A percentile compares a stretch with the other conserved stretches of the same genome.
phyloP scores from a whole-genome alignment of 2,329 filamentous ascomycete genomes.

The Monosporascus sp. region DNA sequence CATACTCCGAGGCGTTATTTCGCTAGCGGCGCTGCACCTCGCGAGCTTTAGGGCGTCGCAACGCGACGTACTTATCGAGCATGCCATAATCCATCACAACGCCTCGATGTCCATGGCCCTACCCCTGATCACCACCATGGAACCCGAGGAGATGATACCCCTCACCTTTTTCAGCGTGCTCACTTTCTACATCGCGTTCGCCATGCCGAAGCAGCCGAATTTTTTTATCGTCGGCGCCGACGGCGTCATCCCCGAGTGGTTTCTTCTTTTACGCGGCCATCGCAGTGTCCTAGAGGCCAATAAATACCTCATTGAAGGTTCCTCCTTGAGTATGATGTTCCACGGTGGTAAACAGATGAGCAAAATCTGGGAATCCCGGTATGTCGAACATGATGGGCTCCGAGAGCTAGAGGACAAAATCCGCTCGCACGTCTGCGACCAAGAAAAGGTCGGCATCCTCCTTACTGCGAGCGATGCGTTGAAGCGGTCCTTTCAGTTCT shows the following conservation, averaged over 20 bases:
- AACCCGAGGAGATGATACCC: conserved; percentile 26
- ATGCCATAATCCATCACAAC: conserved; percentile 31
- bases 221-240: conserved; percentile 31
- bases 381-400: conserved; percentile 15
- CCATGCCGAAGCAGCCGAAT: conserved; percentile 25
- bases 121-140: conserved; percentile 26
- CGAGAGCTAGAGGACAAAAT: conserved; percentile 15
- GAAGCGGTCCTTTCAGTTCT: conserved; percentile 15
- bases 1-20: conserved; percentile 43
- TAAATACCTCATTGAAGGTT: conserved; percentile 9
- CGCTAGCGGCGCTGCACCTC: conserved; percentile 44
- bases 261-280: conserved; percentile 30
- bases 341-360: conserved; percentile 16
- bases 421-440: conserved; percentile 4
- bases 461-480: conserved; percentile 9
- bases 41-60: conserved; percentile 32
- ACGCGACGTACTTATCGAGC: conserved; percentile 32
- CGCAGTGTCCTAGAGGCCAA: conserved; percentile 26
- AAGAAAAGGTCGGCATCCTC: conserved; percentile 8
- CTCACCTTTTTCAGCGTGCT: conserved; percentile 34
- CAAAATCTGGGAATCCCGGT: conserved; percentile 7
- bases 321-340: conserved; percentile 23
- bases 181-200: conserved; percentile 31
- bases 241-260: conserved; percentile 31
- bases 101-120: conserved; percentile 25